Conservation (phyloP, 2,329 filamentous ascomycete species). For the Arthroderma sp. region DNA sequence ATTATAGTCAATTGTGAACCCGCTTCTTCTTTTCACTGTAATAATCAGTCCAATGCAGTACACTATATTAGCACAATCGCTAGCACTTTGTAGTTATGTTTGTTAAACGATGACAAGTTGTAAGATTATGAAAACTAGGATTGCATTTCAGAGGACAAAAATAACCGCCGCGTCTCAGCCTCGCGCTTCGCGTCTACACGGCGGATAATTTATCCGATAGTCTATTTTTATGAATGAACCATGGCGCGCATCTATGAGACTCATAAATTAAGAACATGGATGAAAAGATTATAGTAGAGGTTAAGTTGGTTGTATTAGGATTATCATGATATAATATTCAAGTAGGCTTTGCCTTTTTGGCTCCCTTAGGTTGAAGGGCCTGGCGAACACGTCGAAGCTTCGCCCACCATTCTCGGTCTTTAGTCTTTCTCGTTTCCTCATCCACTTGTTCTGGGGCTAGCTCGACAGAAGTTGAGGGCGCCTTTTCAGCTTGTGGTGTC, state of each 20-base stretch:
- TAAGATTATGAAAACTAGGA: neutral
- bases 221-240: neutral
- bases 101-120: neutral
- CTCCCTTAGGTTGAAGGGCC: constrained; percentile 53
- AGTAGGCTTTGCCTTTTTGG: neutral
- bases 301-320: neutral
- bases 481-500: constrained; percentile 20
- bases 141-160: neutral
- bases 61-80: neutral
- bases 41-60: neutral
- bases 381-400: constrained; percentile 59
- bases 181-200: neutral
- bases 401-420: constrained; percentile 64
- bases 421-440: constrained; percentile 40
- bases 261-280: neutral
- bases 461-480: constrained; percentile 18
- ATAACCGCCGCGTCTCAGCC: neutral
- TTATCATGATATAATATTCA: neutral
- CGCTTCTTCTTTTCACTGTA: neutral
- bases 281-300: neutral
- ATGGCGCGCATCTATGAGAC: neutral
- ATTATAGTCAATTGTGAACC: neutral
- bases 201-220: neutral
- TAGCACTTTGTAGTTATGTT: neutral
- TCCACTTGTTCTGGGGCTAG: constrained; percentile 18